These are phyloP conservation scores for Xylaria curta DNA, from an alignment of 495 filamentous ascomycete genomes.

Conservation along the genomic window DNA sequence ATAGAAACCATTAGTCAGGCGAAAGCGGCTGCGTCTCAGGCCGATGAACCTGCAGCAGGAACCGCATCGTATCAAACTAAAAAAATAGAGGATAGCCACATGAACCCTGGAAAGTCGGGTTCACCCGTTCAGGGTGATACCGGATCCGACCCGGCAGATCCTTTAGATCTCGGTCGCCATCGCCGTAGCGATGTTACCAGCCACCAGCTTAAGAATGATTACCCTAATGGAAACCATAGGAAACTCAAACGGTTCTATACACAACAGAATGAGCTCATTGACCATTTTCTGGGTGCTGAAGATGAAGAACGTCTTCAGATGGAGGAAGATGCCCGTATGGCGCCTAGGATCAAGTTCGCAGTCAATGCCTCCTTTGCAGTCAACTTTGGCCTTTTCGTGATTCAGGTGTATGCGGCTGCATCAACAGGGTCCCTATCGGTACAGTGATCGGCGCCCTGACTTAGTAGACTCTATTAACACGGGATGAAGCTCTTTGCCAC, in stretches of 20 bases:
- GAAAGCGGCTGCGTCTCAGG: constrained; percentile 8
- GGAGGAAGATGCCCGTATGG: constrained; percentile 55
- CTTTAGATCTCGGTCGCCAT: constrained; percentile 49
- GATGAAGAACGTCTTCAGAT: constrained; percentile 58
- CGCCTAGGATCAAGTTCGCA: constrained; percentile 62
- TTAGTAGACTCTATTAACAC: constrained; percentile 34
- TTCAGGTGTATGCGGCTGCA: constrained; percentile 64
- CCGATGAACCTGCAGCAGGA: constrained; percentile 22
- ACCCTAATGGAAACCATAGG: constrained; percentile 52
- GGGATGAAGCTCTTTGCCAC: constrained; percentile 57
- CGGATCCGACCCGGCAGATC: constrained; percentile 40
- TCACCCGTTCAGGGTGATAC: constrained; percentile 24
- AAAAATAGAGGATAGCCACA: neutral
- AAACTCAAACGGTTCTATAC: constrained; percentile 61
- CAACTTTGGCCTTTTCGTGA: constrained; percentile 62
- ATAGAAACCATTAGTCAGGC: constrained; percentile 12
- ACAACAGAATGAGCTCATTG: constrained; percentile 61
- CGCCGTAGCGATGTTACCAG: constrained; percentile 47
- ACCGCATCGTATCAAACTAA: constrained; percentile 16
- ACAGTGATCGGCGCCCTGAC: constrained; percentile 28
- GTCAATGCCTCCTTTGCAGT: constrained; percentile 60
- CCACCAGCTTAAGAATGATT: constrained; percentile 51
- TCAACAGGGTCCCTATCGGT: constrained; percentile 61
- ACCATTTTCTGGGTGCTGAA: constrained; percentile 58
- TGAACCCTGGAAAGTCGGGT: neutral